These are phyloP conservation scores for Globisporangium nunn DNA, from an alignment of 352 stramenopile genomes.

Conservation along the genomic window DNA sequence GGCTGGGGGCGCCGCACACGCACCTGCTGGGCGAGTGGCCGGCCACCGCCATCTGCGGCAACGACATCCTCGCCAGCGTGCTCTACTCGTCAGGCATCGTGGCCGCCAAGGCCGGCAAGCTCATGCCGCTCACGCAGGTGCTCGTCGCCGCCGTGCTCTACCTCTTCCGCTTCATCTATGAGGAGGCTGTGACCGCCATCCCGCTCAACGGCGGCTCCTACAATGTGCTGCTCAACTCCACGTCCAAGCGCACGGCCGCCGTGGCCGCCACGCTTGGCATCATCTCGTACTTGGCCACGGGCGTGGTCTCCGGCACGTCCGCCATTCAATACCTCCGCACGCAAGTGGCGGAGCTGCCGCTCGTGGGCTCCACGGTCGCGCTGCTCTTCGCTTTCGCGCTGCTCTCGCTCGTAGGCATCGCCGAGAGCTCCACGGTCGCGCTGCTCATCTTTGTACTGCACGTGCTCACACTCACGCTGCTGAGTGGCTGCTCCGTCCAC, in stretches of 20 bases:
- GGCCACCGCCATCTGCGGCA: slow-evolving; percentile 82
- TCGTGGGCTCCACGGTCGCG: slow-evolving; percentile 26
- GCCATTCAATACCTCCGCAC: slow-evolving; percentile 76
- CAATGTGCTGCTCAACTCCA: slow-evolving; percentile 88
- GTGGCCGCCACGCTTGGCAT: slow-evolving; percentile 78
- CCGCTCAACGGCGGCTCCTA: slow-evolving; percentile 88
- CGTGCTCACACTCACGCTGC: slow-evolving; percentile 47
- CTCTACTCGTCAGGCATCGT: slow-evolving; percentile 56
- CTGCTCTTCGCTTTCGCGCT: slow-evolving; percentile 76
- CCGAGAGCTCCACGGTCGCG: slow-evolving; percentile 69
- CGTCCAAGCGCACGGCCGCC: slow-evolving; percentile 78
- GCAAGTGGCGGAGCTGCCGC: slow-evolving; percentile 33
- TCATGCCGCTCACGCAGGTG: slow-evolving; percentile 71
- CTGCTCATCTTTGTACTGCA: slow-evolving; percentile 83
- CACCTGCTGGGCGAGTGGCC: slow-evolving; percentile 56
- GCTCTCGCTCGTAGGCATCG: slow-evolving; percentile 62
- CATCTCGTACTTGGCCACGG: slow-evolving; percentile 86
- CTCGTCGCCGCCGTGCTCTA: slow-evolving; percentile 60
- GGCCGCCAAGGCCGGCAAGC: slow-evolving; percentile 46
- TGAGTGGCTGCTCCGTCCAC: slow-evolving; percentile 40
- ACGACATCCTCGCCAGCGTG: slow-evolving; percentile 85
- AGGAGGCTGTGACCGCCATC: slow-evolving; percentile 83
- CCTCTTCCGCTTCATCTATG: slow-evolving; percentile 76
- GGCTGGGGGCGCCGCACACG: slow-evolving; percentile 15
- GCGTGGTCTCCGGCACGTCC: slow-evolving; percentile 58